Percentiles rank a stretch among this genome's conserved stretches.
Evolutionary conservation across 2,329 filamentous ascomycete species (phyloP).

Genomic region (Nothomitra cinnamomea): DNA sequence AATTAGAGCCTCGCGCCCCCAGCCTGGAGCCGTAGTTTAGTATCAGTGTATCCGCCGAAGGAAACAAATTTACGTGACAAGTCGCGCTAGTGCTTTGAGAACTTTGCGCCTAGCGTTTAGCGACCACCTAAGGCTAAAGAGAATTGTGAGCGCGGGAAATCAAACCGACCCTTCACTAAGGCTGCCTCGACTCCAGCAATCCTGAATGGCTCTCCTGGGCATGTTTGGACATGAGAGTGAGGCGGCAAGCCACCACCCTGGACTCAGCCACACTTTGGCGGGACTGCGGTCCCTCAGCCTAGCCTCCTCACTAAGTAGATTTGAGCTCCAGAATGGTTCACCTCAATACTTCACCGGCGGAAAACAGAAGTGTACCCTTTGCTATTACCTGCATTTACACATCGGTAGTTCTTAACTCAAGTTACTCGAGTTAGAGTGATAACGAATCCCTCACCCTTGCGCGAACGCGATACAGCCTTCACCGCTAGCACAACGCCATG

Average conservation of each 20-base stretch:
- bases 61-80: background rate
- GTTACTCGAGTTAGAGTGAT: slow-evolving; percentile 1
- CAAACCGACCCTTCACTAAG: background rate
- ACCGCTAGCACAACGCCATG: slow-evolving; percentile 1
- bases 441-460: background rate
- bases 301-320: background rate
- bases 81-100: background rate
- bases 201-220: background rate
- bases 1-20: background rate
- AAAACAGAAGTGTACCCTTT: slow-evolving; percentile 1
- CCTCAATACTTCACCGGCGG: background rate
- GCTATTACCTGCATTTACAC: slow-evolving; percentile 1
- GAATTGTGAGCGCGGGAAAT: background rate
- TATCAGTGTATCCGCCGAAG: background rate
- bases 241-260: background rate
- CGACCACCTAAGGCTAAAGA: background rate
- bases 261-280: slow-evolving; percentile 2
- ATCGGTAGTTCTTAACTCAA: slow-evolving; percentile 1
- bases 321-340: slow-evolving; percentile 1
- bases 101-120: background rate
- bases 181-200: background rate
- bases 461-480: background rate
- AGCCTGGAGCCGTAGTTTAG: background rate
- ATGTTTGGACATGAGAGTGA: background rate
- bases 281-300: background rate